These are phyloP conservation scores for Gastroboletus turbinatus DNA, from an alignment of 1,284 basidiomycete genomes.

Conservation along the genomic window DNA sequence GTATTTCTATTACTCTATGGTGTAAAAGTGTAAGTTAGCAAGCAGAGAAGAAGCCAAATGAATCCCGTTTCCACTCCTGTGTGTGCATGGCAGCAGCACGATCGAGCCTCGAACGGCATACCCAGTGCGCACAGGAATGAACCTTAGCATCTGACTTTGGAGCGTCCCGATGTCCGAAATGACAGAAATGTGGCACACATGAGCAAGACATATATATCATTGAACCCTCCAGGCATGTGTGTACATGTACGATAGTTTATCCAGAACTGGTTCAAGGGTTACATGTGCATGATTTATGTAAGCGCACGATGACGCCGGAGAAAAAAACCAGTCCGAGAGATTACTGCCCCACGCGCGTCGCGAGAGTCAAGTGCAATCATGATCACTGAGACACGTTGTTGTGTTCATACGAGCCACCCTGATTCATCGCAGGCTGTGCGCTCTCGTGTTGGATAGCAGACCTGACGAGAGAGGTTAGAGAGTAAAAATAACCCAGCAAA, in stretches of 20 bases:
- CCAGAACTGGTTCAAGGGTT: not conserved
- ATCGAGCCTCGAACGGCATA: not conserved
- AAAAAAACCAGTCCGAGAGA: not conserved
- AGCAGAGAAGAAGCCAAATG: constrained; percentile 12
- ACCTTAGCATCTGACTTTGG: not conserved
- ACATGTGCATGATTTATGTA: constrained; percentile 10
- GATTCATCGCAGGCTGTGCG: constrained; percentile 10
- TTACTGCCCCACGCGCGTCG: constrained; percentile 2
- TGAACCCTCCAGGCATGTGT: constrained; percentile 1
- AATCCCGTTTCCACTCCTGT: constrained; percentile 12
- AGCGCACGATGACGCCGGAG: not conserved
- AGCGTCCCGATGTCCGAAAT: constrained; percentile 18
- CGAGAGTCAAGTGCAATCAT: constrained; percentile 8
- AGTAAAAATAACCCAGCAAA: not conserved
- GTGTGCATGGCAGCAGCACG: constrained; percentile 7
- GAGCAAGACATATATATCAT: constrained; percentile 15
- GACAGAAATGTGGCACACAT: constrained; percentile 28
- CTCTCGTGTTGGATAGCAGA: constrained; percentile 4
- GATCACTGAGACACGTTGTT: constrained; percentile 13
- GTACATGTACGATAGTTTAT: not conserved
- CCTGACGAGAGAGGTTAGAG: constrained; percentile 13
- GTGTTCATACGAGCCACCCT: constrained; percentile 6
- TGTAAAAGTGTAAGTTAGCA: constrained; percentile 22
- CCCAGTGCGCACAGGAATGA: constrained; percentile 19
- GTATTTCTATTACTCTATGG: constrained; percentile 1